Base-by-base conservation (phyloP, 441 rosid genomes). In the Aleurites moluccanus region DNA sequence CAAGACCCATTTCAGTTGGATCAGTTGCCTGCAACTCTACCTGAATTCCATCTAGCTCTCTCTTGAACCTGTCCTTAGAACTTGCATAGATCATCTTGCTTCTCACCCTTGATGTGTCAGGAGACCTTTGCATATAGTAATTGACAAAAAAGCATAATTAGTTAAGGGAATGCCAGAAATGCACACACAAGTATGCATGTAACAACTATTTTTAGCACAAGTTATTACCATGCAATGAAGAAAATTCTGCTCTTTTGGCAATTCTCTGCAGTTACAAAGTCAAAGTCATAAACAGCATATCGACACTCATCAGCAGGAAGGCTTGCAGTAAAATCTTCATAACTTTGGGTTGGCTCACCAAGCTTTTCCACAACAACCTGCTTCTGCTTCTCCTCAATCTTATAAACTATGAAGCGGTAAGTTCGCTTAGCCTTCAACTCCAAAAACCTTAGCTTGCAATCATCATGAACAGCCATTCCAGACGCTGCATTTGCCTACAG, bases 11-110 rank as follows among this genome's bases (percentile, higher is more conserved):
- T 80, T 89, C 93, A 23, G 91, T 85, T 7, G 91, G 91, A 80
- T 89, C 93, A 8, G 92, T 89, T 33, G 91, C 92, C 77, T 89
- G 91, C 87, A 89, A 78, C 78, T 89, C 92, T 64, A 87, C 27
- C 85, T 87, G 91, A 69, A 87, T 86, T 7, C 89, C 91, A 35
- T 87, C 92, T 77, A 87, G 74, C 68, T 87, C 89, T 80, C 90
- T 83, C 80, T 87, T 87, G 79, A 88, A 87, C 81, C 88, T 81
- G 81, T 89, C 90, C 76, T 87, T 89, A n/a, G 90, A 84, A 81
- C 91, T 87, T 30, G 90, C 92, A 80, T 88, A 88, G 57, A 88
- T 88, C 90, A 88, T 88, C 85, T 88, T 88, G 86, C 84, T 88
- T 77, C 92, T 83, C 81, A 88, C 92, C 76, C 73, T 84, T 25